phyloP scores from a whole-genome alignment of 768 basidiomycete species.

The Peribolospora baueri region DNA sequence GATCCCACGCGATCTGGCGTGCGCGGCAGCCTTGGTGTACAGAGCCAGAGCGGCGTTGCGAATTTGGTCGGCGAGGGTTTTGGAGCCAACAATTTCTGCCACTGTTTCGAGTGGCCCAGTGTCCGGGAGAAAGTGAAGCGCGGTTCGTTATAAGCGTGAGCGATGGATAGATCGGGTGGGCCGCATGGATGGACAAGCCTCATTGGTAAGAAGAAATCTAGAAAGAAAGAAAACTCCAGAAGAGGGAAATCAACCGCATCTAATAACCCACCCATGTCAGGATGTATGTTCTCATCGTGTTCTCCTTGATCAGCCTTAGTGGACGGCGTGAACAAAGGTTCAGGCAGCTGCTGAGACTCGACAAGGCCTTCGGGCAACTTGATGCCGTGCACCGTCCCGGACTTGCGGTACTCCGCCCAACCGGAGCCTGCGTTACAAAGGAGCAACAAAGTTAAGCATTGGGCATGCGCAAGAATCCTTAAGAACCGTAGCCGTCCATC shows the following conservation, averaged over 20 bases:
- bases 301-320: conserved; percentile 85
- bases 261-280: conserved; percentile 35
- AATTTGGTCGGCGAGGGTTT: conserved; percentile 5
- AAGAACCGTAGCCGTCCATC: background rate
- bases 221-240: background rate
- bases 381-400: conserved; percentile 70
- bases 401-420: conserved; percentile 78
- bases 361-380: conserved; percentile 43
- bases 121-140: no score
- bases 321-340: conserved; percentile 80
- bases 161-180: no score
- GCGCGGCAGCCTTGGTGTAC: conserved; percentile 47
- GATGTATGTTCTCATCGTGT: conserved; percentile 91
- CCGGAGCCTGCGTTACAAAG: conserved; percentile 47
- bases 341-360: conserved; percentile 61
- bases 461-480: background rate
- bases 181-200: background rate
- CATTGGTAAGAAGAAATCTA: background rate
- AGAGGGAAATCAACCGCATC: background rate
- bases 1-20: conserved; percentile 49
- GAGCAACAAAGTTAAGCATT: background rate
- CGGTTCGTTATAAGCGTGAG: no score
- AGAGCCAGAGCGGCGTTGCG: conserved; percentile 19
- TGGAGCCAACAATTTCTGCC: no score
- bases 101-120: background rate